Evolutionary conservation across 2,329 filamentous ascomycete genomes (phyloP), one percentile per base, ranked within the genome.

Genomic region (Diplocarpon mali): DNA sequence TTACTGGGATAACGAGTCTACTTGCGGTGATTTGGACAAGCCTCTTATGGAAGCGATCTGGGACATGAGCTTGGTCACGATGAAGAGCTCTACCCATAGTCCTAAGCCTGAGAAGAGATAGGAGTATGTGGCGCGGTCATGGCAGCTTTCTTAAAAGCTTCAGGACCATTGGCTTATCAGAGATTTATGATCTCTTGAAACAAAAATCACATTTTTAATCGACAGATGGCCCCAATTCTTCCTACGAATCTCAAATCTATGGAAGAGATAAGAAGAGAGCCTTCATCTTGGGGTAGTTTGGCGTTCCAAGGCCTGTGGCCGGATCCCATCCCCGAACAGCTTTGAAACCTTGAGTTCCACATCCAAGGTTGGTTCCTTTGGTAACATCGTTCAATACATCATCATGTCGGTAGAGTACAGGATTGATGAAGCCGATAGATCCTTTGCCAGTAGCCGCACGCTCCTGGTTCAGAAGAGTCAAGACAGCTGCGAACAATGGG

Each of bases 351-450:
- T 64, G 59, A 14, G 61, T 60, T 13, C 53, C 54, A 42, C 57
- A 58, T 2, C 57, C 57, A 3, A 55, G 41, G 38, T 57, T 60
- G 3, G 38, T 54, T 8, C 63, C 63, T 13, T 47, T 50, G 11
- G 52, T 60, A 27, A 65, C 56, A 48, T 65, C 63, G 2, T 60
- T 62, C 27, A 62, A 51, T 1, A 60, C 64, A 15, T 60, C 42
- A 13, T 50, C 43, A 32, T 54, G 41, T 2, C 37, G 31, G 35
- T 56, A 53, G 14, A 69, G 53, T 36, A 61, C 60, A 0, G 65
- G 66, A 44, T 70, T 68, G 5, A 69, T 49, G 45, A 69, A 70
- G 1, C 67, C 67, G 20, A 69, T 55, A 2, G 65, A 50, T 3
- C 60, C 54, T 57, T 67, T 68, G 8, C 65, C 64, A 7, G 53